Conservation (phyloP, 2,329 filamentous ascomycete genomes). For the Fusarium albidum region DNA sequence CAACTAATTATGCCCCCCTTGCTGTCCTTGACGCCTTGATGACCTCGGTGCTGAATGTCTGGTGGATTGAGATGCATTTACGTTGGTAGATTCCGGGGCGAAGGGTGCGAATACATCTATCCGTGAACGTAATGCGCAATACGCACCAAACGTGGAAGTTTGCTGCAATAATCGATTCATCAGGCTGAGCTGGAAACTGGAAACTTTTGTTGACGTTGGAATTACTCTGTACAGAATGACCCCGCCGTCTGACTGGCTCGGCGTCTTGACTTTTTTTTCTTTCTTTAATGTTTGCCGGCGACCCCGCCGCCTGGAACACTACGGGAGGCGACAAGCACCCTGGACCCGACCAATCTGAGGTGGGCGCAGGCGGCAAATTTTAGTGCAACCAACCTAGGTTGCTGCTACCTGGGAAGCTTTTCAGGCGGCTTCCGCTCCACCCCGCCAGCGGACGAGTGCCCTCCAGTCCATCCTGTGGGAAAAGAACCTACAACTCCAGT, state of each 20-base stretch:
- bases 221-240: conserved; percentile 18
- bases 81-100: background rate
- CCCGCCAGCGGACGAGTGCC: conserved; percentile 27
- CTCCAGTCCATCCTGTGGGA: too few species aligned
- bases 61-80: background rate
- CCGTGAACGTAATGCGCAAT: background rate
- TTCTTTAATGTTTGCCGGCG: conserved; percentile 8
- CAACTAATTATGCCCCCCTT: conserved; percentile 7
- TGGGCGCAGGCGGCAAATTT: conserved; percentile 12
- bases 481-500: conserved; percentile 28
- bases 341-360: conserved; percentile 6
- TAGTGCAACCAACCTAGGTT: background rate
- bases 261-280: background rate
- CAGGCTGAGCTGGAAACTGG: too few species aligned
- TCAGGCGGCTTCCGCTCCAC: conserved; percentile 25
- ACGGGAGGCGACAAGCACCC: too few species aligned
- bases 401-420: conserved; percentile 4
- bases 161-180: too few species aligned
- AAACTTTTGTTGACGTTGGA: background rate
- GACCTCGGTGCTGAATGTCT: conserved; percentile 1
- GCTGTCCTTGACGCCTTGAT: conserved; percentile 20
- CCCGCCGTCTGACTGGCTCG: conserved; percentile 20
- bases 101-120: background rate
- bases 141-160: too few species aligned
- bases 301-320: conserved; percentile 6